A percentile compares a stretch with the other conserved stretches of the same genome.
Conservation (phyloP, 2,329 filamentous ascomycete species). For the Alternaria rosae region DNA sequence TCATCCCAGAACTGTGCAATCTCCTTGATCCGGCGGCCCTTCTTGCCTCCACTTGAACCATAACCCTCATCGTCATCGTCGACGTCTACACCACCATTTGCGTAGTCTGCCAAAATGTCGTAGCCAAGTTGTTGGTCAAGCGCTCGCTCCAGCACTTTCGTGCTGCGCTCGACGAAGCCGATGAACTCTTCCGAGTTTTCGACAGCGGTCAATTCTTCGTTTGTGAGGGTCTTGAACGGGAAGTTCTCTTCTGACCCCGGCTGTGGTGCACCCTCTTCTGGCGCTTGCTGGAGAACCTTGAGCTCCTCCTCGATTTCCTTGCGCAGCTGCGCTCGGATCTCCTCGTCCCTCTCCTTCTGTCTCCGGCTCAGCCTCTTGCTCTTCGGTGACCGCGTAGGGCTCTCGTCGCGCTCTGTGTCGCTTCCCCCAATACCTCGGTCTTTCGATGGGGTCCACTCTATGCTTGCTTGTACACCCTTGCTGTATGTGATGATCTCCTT, state of each 20-base stretch:
- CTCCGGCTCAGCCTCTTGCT: conserved; percentile 80
- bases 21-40: conserved; percentile 80
- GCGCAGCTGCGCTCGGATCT: conserved; percentile 82
- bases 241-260: conserved; percentile 64
- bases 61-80: conserved; percentile 82
- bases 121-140: conserved; percentile 95
- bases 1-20: conserved; percentile 93
- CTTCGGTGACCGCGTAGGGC: conserved; percentile 59
- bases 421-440: conserved; percentile 62
- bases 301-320: conserved; percentile 94
- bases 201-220: conserved; percentile 88
- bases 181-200: conserved; percentile 92
- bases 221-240: conserved; percentile 78
- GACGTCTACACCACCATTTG: conserved; percentile 75
- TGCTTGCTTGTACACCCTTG: conserved; percentile 92
- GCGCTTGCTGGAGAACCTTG: conserved; percentile 65
- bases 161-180: conserved; percentile 93
- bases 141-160: conserved; percentile 95
- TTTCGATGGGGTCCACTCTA: conserved; percentile 69
- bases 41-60: conserved; percentile 73
- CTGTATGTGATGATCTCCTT: conserved; percentile 91
- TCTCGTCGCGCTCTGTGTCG: conserved; percentile 67
- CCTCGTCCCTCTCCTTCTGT: conserved; percentile 84
- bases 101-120: conserved; percentile 94
- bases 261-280: conserved; percentile 51